phyloP scores from a whole-genome alignment of 805 yeast genomes.

The Maudiozyma saulgeensis region DNA sequence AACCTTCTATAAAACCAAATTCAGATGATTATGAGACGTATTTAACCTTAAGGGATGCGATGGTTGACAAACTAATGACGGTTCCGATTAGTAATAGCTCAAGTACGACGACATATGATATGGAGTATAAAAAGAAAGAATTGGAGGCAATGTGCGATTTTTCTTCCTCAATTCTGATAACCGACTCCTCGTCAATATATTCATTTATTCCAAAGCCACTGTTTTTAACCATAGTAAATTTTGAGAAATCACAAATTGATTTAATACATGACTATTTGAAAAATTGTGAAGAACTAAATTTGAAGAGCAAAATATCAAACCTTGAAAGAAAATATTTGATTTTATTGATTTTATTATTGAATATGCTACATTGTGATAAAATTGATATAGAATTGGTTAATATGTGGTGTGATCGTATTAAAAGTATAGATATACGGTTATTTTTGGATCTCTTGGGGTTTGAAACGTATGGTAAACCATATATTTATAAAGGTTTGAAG shows the following conservation, averaged over 20 bases:
- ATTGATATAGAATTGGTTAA: conserved; percentile 13
- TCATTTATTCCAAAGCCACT: conserved; percentile 12
- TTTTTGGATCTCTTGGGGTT: conserved; percentile 20
- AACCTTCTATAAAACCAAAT: conserved; percentile 1
- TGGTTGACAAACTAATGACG: conserved; percentile 18
- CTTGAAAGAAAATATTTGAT: conserved; percentile 16
- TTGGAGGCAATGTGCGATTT: conserved; percentile 14
- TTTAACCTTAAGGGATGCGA: background rate
- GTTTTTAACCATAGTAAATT: conserved; percentile 17
- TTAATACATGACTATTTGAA: conserved; percentile 12
- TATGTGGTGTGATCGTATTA: conserved; percentile 14
- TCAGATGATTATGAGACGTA: conserved; percentile 3
- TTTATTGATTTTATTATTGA: conserved; percentile 16
- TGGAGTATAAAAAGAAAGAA: conserved; percentile 18
- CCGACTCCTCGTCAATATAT: conserved; percentile 14
- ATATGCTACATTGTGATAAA: conserved; percentile 16
- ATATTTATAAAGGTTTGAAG: conserved; percentile 24
- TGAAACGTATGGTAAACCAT: conserved; percentile 21
- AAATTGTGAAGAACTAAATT: background rate
- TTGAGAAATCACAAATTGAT: conserved; percentile 14
- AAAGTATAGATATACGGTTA: conserved; percentile 20
- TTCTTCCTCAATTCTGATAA: conserved; percentile 12
- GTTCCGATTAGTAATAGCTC: conserved; percentile 13
- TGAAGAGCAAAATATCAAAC: conserved; percentile 9
- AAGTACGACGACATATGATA: conserved; percentile 14